Base-by-base conservation (phyloP, 73 alveolate species). In the Uronychia binucleata region DNA sequence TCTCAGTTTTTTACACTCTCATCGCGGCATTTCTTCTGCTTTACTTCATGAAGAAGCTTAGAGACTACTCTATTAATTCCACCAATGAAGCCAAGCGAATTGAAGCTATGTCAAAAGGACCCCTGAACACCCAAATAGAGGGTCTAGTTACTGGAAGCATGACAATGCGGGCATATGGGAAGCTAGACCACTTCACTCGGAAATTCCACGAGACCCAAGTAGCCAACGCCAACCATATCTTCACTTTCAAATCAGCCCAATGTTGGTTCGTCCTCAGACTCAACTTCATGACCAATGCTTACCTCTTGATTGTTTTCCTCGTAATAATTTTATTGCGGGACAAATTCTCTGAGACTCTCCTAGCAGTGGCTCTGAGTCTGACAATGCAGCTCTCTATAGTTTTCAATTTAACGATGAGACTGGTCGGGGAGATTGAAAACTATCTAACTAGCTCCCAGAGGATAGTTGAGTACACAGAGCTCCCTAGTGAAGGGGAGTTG, bases 391-490 rank as follows among this genome's bases (percentile, higher is more conserved):
- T 46, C 67, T 46, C 67, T 11, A 19, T 19, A 46, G 19, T 46
- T 19, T 46, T 46, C n/a, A 46, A 46, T 46, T 46, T 46, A 5
- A 11, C 67, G n/a, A 19, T 46, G 67, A 46, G 67, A 46, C 5
- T 5, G 5, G 19, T 46, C 19, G 5, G 19, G 67, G 67, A 46
- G n/a, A 32, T 87, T 30, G 78, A 59, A 28, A 57, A 58, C 34
- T 34, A 35, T 8, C 34, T 81, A 77, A 82, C 88, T 0, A 28
- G 78, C 30, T 33, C 82, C 28, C 85, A 87, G 57, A 87, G 74
- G 93, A 87, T 46, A 46, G 67, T 46, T 46, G 67, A 46, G 5
- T 46, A 46, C 5, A 46, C n/a, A 46, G 19, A 19, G 67, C n/a
- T n/a, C n/a, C n/a, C n/a, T n/a, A n/a, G n/a, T n/a, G n/a, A n/a